phyloP scores from a whole-genome alignment of 306 rosid genomes.

The Pyrus pyrifolia region DNA sequence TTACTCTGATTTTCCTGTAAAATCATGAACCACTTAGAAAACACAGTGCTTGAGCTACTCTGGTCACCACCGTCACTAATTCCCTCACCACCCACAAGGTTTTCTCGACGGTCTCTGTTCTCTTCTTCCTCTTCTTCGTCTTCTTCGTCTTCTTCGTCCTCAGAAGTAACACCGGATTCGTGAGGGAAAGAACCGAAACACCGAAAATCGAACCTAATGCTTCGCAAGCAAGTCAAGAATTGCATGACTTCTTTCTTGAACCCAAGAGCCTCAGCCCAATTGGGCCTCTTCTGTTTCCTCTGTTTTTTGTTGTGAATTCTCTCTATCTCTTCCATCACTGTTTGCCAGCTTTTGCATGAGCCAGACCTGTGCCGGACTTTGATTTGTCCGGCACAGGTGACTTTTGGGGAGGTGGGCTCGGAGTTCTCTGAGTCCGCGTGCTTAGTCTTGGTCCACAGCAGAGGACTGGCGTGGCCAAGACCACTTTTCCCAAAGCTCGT shows the following conservation, averaged over 20 bases:
- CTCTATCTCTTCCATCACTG: constrained; percentile 96
- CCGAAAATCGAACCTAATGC: constrained; percentile 56
- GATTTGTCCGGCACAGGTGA: constrained; percentile 92
- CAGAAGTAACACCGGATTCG: constrained; percentile 33
- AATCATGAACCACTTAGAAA: constrained; percentile 90
- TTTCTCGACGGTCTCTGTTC: constrained; percentile 7
- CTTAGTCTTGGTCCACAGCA: constrained; percentile 69
- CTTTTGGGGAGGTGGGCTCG: constrained; percentile 94
- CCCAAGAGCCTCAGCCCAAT: constrained; percentile 58
- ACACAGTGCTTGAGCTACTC: constrained; percentile 40
- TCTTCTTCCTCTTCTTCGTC: constrained; percentile 15
- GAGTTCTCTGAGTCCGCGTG: constrained; percentile 48
- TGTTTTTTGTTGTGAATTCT: constrained; percentile 56
- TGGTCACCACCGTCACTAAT: constrained; percentile 26
- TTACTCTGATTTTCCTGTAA: constrained; percentile 53
- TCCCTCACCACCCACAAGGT: constrained; percentile 21
- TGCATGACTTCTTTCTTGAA: constrained; percentile 86
- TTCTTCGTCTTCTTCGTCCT: constrained; percentile 42
- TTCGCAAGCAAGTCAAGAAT: constrained; percentile 65
- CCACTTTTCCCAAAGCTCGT: constrained; percentile 33
- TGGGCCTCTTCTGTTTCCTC: constrained; percentile 41
- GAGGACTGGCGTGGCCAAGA: constrained; percentile 47
- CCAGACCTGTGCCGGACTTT: constrained; percentile 54
- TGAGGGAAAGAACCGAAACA: constrained; percentile 67
- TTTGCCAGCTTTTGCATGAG: constrained; percentile 73